Evolutionary conservation across 305 asterid species (phyloP).

Genomic region (Fraxinus albicans): DNA sequence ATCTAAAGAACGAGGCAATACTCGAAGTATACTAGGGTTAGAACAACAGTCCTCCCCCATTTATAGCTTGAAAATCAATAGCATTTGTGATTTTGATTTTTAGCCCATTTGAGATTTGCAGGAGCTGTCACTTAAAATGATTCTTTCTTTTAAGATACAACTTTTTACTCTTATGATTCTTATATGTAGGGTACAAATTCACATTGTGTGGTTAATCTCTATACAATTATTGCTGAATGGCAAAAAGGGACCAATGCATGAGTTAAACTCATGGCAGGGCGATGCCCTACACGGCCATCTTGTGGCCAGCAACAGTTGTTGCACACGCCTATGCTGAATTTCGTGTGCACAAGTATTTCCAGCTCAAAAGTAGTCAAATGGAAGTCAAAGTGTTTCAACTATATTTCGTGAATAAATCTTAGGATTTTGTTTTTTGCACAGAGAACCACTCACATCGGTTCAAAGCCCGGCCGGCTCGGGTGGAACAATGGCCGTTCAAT

Average conservation of each 20-base stretch:
- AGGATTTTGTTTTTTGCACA: background rate
- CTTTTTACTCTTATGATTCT: background rate
- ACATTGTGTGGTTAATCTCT: background rate
- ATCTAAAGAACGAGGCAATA: background rate
- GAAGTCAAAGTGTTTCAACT: background rate
- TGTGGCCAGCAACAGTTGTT: background rate
- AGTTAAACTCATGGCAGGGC: background rate
- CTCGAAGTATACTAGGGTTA: background rate
- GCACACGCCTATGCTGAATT: background rate
- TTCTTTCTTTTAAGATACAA: background rate
- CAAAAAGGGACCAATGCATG: background rate
- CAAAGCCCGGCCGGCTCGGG: too few relatives aligned
- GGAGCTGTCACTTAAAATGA: background rate
- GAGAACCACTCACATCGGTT: too few relatives aligned
- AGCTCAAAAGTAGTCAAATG: background rate
- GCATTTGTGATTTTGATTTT: background rate
- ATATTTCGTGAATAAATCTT: background rate
- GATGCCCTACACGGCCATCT: background rate
- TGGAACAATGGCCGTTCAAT: too few relatives aligned
- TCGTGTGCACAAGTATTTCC: background rate
- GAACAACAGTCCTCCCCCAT: background rate
- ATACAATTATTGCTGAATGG: background rate
- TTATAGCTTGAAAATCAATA: background rate
- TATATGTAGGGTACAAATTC: background rate
- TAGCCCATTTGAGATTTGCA: background rate